Evolutionary conservation across 371 early-diverging fungal species (phyloP), one percentile per base, ranked within the genome.

Genomic region (Capillidium rhysosporum): DNA sequence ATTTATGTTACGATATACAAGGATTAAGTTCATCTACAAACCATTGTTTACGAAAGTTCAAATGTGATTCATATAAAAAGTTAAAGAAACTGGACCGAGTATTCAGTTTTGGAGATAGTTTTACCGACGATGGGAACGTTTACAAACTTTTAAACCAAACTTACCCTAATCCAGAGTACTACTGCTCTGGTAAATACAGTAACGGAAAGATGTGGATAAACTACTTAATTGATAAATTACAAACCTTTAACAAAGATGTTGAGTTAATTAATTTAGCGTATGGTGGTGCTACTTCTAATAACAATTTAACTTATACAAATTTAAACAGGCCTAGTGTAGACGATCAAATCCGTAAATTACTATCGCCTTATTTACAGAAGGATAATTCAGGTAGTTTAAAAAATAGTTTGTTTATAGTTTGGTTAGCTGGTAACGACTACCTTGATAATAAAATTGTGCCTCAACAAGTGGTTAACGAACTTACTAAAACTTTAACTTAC

Each of bases 131-230:
- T 46, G 55, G 46, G 21, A 55, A 55, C 31, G 30, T 25, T 21
- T 52, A 40, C 28, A 1, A 23, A 25, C 41, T 52, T 3, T 31
- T 9, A 2, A 41, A 41, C 8, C 40, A 40, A 14, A 40, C 5
- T 10, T 18, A 4, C 34, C 53, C 67, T 44, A 56, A 57, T 14
- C 56, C 60, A 24, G 56, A 58, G 40, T 57, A 63, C 1, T 73
- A 69, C 62, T 74, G 57, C 52, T 52, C 65, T 16, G 76, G 75
- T 1, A 69, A 75, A 23, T 71, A 60, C 51, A 57, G 63, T 12
- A 76, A 75, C 58, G 72, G 74, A 18, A 75, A 73, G 29, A 65
- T 71, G 28, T 79, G 73, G 73, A 40, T 66, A 23, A 75, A 76
- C 46, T 62, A 75, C 52, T 54, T 72, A 0, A 63, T 69, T 14